phyloP scores from a whole-genome alignment of 306 rosid species.

The Prunus mume region DNA sequence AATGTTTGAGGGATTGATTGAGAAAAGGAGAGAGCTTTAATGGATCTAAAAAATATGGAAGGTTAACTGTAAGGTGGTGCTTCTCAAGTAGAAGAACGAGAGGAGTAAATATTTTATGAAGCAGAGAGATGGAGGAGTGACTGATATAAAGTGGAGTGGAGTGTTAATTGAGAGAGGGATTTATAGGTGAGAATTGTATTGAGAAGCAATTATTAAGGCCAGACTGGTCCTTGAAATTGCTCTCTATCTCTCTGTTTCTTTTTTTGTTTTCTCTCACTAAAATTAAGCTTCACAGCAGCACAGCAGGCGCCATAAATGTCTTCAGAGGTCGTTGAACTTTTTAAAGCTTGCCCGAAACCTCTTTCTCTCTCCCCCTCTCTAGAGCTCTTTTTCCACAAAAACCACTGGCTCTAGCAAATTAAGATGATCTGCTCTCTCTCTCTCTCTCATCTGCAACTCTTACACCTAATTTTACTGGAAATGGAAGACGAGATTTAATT shows the following conservation, averaged over 20 bases:
- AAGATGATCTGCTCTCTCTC: conserved; percentile 6
- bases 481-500: conserved; percentile 39
- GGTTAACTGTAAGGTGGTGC: background rate
- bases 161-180: conserved; percentile 39
- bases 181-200: conserved; percentile 59
- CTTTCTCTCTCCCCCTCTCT: background rate
- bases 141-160: conserved; percentile 32
- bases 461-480: conserved; percentile 37
- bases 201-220: conserved; percentile 57
- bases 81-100: background rate
- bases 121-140: conserved; percentile 2
- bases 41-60: conserved; percentile 4
- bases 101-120: background rate
- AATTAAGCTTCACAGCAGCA: conserved; percentile 28
- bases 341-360: conserved; percentile 11
- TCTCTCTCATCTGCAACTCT: conserved; percentile 6
- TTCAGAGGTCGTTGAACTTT: conserved; percentile 53
- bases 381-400: background rate
- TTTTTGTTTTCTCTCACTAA: background rate
- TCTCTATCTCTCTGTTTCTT: conserved; percentile 18
- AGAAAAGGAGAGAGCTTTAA: background rate
- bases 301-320: conserved; percentile 45
- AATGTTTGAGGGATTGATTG: background rate
- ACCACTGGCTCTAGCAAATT: conserved; percentile 8
- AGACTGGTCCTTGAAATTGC: conserved; percentile 41